A percentile compares a stretch with the other conserved stretches of the same genome.
phyloP scores from a whole-genome alignment of 768 basidiomycete genomes.

The Lentinula lateritia region DNA sequence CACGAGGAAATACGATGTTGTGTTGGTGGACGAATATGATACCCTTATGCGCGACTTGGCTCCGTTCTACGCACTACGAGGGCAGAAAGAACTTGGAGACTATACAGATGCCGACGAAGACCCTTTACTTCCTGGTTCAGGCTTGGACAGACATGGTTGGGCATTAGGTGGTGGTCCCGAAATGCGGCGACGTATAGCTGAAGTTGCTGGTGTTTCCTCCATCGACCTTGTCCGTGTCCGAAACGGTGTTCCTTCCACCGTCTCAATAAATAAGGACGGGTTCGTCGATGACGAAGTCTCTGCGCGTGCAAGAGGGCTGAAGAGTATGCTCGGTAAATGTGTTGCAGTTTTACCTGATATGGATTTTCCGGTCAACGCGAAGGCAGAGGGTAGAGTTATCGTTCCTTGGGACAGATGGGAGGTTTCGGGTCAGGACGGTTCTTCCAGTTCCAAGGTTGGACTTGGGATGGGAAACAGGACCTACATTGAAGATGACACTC shows the following conservation, averaged over 20 bases:
- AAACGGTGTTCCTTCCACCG: slow-evolving; percentile 52
- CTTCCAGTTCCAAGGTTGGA: neutral
- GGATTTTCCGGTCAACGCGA: slow-evolving; percentile 91
- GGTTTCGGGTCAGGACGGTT: neutral
- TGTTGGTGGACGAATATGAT: slow-evolving; percentile 89
- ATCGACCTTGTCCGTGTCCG: slow-evolving; percentile 83
- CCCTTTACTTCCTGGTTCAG: neutral
- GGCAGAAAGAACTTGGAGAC: slow-evolving; percentile 55
- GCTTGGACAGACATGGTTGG: neutral
- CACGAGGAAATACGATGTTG: slow-evolving; percentile 62
- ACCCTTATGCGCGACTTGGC: slow-evolving; percentile 70
- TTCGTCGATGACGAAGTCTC: slow-evolving; percentile 66
- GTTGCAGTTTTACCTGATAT: slow-evolving; percentile 75
- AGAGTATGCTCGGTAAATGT: slow-evolving; percentile 51
- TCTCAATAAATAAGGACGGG: slow-evolving; percentile 50
- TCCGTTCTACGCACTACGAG: slow-evolving; percentile 76
- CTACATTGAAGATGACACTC: neutral
- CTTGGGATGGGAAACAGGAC: neutral
- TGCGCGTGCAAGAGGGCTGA: slow-evolving; percentile 74
- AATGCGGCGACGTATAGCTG: slow-evolving; percentile 5
- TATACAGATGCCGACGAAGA: slow-evolving; percentile 19
- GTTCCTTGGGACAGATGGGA: slow-evolving; percentile 76
- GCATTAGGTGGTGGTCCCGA: neutral
- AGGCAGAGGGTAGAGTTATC: slow-evolving; percentile 89
- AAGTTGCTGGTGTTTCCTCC: slow-evolving; percentile 49